These are phyloP conservation scores for Pseudocercospora eumusae DNA, from an alignment of 2,329 filamentous ascomycete species.

Conservation along the genomic window DNA sequence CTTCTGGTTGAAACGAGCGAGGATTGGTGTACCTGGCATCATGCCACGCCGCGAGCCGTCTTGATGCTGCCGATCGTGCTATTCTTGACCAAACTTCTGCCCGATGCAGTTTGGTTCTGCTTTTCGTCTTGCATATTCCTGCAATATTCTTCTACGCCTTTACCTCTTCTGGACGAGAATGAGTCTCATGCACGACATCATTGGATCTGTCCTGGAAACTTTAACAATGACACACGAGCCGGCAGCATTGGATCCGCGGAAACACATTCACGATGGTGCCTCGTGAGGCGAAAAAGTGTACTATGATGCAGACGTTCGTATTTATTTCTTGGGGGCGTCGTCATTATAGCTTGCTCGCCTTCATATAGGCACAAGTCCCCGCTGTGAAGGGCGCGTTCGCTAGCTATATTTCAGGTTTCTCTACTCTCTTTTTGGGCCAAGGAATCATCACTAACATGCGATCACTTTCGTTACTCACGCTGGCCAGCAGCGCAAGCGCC, in stretches of 20 bases:
- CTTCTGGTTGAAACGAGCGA: not conserved
- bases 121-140: conserved; percentile 5
- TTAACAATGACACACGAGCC: conserved; percentile 6
- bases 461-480: conserved; percentile 16
- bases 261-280: conserved; percentile 14
- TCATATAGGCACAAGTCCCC: not conserved
- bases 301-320: conserved; percentile 10
- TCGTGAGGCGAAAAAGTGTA: conserved; percentile 1
- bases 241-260: conserved; percentile 13
- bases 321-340: conserved; percentile 1
- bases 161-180: conserved; percentile 5
- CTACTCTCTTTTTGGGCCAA: not conserved
- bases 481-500: conserved; percentile 39
- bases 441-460: conserved; percentile 9
- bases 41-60: conserved; percentile 2
- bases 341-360: not conserved
- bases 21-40: conserved; percentile 6
- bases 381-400: not conserved
- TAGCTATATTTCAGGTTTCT: not conserved
- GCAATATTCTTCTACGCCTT: not conserved
- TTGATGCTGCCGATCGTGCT: not conserved
- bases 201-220: conserved; percentile 11
- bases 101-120: conserved; percentile 1
- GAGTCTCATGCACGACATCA: conserved; percentile 3
- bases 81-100: conserved; percentile 4